phyloP scores from a whole-genome alignment of 2,329 filamentous ascomycete species.

The Fusarium hainanense region DNA sequence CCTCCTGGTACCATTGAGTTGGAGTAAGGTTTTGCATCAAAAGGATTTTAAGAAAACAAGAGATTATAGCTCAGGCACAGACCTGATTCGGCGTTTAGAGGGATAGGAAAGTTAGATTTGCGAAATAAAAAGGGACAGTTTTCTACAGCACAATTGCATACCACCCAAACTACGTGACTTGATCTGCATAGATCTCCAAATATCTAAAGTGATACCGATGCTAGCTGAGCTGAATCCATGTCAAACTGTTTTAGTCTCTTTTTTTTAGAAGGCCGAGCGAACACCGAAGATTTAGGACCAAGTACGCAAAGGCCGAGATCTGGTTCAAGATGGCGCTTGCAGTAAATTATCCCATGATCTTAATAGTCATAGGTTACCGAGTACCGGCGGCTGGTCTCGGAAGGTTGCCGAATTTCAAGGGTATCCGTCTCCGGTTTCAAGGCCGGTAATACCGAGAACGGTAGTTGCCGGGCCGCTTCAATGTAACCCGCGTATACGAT shows the following conservation, averaged over 20 bases:
- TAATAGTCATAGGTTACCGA: constrained; percentile 9
- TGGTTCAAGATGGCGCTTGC: neutral
- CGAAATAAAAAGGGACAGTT: constrained; percentile 5
- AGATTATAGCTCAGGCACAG: neutral
- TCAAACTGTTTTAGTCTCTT: neutral
- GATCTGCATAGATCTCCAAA: neutral
- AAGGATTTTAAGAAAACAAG: neutral
- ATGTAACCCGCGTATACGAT: neutral
- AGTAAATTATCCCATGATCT: neutral
- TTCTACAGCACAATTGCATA: neutral
- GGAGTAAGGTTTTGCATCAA: neutral
- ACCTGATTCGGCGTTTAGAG: constrained; percentile 10
- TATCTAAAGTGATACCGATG: neutral
- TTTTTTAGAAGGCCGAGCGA: neutral
- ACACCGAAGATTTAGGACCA: neutral
- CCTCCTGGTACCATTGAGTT: constrained; percentile 12
- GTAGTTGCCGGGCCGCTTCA: constrained; percentile 6
- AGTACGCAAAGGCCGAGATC: neutral
- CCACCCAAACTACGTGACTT: no score
- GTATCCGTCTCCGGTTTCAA: neutral
- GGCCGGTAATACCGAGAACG: constrained; percentile 11
- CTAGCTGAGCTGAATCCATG: neutral
- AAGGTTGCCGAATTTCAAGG: neutral
- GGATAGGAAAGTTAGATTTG: constrained; percentile 5
- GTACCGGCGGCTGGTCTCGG: constrained; percentile 5